Percentiles rank a stretch among this genome's conserved stretches.
Evolutionary conservation across 306 rosid species (phyloP).

Genomic region (Phaseolus lunatus): DNA sequence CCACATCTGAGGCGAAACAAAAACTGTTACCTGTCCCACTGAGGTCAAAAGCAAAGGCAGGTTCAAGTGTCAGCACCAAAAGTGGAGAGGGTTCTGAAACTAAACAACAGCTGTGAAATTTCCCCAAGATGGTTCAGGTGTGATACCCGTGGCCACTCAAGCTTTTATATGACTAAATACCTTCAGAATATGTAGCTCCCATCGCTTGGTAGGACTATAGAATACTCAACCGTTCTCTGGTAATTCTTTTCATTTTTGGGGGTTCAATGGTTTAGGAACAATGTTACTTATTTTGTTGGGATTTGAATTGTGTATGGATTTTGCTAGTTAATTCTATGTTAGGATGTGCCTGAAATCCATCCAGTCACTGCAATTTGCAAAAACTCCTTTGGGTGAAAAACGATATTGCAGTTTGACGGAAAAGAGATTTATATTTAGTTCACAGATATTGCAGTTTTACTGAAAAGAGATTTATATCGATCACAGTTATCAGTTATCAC

Average conservation of each 20-base stretch:
- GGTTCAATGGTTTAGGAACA: not conserved
- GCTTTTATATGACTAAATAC: conserved; percentile 30
- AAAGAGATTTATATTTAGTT: no score
- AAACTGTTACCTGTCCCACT: not conserved
- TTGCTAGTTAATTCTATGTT: no score
- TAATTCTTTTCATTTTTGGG: not conserved
- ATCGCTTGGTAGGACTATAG: conserved; percentile 11
- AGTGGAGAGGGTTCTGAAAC: conserved; percentile 41
- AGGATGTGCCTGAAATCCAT: no score
- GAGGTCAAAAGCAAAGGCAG: conserved; percentile 15
- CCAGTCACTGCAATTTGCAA: no score
- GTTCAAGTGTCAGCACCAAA: conserved; percentile 23
- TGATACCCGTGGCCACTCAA: not conserved
- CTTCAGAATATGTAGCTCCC: conserved; percentile 32
- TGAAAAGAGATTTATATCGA: no score
- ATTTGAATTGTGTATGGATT: no score
- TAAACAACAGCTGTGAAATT: not conserved
- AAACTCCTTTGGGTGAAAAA: no score
- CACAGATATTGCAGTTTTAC: no score
- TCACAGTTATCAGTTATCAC: no score
- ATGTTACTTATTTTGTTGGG: no score
- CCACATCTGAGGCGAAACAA: conserved; percentile 22
- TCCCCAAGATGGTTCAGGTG: not conserved
- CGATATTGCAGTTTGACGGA: no score
- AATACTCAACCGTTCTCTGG: not conserved